Conservation (phyloP, 129 eudicot genomes). For the Escallonia herrerae region DNA sequence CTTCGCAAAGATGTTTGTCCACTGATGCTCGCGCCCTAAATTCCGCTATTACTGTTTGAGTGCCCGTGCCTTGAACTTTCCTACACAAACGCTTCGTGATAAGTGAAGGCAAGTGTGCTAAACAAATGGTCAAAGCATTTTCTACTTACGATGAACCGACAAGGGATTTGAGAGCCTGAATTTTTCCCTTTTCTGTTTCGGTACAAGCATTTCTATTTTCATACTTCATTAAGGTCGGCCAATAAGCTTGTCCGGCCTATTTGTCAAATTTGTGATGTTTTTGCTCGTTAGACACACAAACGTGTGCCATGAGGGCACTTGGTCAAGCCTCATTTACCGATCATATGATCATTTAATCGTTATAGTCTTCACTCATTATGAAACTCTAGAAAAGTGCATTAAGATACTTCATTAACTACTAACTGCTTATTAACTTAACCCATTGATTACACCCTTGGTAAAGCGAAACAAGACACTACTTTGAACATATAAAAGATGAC, state of each 20-base stretch:
- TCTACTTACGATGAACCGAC: background rate
- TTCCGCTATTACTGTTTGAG: background rate
- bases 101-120: no score
- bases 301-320: no score
- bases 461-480: no score
- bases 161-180: background rate
- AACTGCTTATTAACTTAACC: no score
- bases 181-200: background rate
- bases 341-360: no score
- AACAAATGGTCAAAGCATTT: background rate
- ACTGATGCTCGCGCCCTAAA: background rate
- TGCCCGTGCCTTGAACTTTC: background rate
- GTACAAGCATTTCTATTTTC: background rate
- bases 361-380: no score
- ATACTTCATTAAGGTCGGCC: background rate
- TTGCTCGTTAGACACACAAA: background rate
- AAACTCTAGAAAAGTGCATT: no score
- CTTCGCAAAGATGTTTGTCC: slow-evolving; percentile 2
- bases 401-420: no score
- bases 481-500: no score
- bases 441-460: no score
- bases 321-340: no score
- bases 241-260: background rate
- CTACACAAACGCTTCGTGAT: background rate
- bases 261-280: background rate